These are phyloP conservation scores for Hypoxylon sp. DNA, from an alignment of 2,329 filamentous ascomycete genomes.

Conservation along the genomic window DNA sequence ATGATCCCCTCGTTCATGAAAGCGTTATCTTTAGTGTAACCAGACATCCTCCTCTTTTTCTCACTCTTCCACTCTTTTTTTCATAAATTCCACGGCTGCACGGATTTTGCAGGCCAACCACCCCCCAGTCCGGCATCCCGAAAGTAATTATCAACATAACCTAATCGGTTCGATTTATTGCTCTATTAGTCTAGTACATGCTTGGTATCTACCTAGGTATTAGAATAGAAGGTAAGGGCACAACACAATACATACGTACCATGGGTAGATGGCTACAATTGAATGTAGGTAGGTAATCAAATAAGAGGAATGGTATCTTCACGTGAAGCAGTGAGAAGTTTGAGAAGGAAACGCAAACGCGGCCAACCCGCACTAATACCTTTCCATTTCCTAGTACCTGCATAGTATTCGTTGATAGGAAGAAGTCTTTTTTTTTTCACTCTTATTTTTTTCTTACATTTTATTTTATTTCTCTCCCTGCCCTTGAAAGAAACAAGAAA, in stretches of 20 bases:
- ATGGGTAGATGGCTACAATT: background rate
- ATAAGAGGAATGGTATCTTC: constrained; percentile 25
- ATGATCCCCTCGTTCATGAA: constrained; percentile 27
- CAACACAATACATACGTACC: constrained; percentile 8
- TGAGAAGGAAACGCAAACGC: constrained; percentile 34
- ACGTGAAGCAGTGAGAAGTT: constrained; percentile 36
- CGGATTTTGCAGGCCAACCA: constrained; percentile 18
- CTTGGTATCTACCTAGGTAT: background rate
- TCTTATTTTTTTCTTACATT: constrained; percentile 12
- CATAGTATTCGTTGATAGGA: constrained; percentile 34
- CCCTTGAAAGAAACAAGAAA: constrained; percentile 13
- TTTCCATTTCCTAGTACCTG: constrained; percentile 34
- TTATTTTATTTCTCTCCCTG: constrained; percentile 13
- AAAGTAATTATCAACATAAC: constrained; percentile 33
- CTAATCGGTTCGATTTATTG: constrained; percentile 34
- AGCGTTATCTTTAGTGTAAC: constrained; percentile 44
- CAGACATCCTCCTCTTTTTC: constrained; percentile 24
- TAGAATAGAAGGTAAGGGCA: background rate
- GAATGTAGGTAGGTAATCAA: background rate
- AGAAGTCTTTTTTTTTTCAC: constrained; percentile 21
- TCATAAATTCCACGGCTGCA: constrained; percentile 13
- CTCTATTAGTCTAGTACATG: constrained; percentile 26
- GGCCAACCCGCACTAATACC: constrained; percentile 41
- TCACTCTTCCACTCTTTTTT: constrained; percentile 19
- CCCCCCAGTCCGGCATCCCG: constrained; percentile 34